Percentiles rank a stretch among this genome's conserved stretches.
phyloP scores from a whole-genome alignment of 148 eudicot genomes.

The Diospyros lotus region DNA sequence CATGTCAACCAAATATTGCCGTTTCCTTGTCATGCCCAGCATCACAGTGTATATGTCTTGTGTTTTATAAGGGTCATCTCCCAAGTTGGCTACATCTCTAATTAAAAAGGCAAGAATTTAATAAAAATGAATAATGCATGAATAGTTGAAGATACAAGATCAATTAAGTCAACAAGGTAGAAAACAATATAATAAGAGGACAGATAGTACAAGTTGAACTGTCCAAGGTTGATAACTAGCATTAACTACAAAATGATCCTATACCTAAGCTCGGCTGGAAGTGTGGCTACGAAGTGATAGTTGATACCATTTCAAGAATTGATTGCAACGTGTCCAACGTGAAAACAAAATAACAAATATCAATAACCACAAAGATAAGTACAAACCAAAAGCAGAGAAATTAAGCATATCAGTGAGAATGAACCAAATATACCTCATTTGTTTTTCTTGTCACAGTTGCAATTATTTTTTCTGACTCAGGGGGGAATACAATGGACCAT shows the following conservation, averaged over 20 bases:
- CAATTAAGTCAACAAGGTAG: neutral
- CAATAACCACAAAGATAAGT: neutral
- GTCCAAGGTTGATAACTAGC: no score
- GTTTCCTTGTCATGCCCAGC: no score
- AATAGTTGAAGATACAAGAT: neutral
- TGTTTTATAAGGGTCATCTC: no score
- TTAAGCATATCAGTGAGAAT: neutral
- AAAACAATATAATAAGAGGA: neutral
- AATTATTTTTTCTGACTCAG: slow-evolving; percentile 82
- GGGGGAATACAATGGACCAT: slow-evolving; percentile 87
- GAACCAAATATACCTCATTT: slow-evolving; percentile 59
- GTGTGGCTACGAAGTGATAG: neutral
- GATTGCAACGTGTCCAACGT: neutral
- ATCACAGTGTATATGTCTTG: no score
- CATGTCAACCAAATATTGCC: no score
- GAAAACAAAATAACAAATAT: neutral
- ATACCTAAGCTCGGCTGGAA: neutral
- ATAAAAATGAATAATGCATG: neutral
- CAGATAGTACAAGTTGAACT: neutral
- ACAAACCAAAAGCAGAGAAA: no score
- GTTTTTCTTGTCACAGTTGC: slow-evolving; percentile 60
- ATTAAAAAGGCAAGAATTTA: neutral
- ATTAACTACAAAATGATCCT: neutral
- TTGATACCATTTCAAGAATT: neutral
- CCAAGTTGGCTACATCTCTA: neutral